These are phyloP conservation scores for Aureobasidium sp. DNA, from an alignment of 2,329 filamentous ascomycete species.

Conservation along the genomic window DNA sequence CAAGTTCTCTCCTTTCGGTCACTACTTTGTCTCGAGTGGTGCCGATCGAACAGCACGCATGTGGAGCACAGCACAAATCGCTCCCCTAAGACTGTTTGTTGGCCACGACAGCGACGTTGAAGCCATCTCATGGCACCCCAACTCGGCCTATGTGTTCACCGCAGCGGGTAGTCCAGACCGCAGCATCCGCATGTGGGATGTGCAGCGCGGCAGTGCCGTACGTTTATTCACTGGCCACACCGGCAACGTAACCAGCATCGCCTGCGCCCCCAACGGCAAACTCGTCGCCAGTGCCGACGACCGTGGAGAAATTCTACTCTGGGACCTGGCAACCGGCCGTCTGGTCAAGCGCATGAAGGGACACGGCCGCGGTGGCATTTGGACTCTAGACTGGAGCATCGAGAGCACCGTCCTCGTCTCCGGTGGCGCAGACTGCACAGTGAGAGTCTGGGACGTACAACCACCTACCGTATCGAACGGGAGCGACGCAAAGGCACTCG, in stretches of 20 bases:
- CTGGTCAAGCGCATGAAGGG: slow-evolving; percentile 88
- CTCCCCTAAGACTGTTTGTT: slow-evolving; percentile 76
- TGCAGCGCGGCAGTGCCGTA: slow-evolving; percentile 78
- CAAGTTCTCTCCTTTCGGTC: slow-evolving; percentile 82
- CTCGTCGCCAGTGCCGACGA: slow-evolving; percentile 86
- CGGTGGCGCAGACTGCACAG: slow-evolving; percentile 82
- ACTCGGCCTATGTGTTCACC: slow-evolving; percentile 88
- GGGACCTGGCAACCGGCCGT: slow-evolving; percentile 82
- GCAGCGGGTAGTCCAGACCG: slow-evolving; percentile 69
- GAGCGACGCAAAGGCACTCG: slow-evolving; percentile 38
- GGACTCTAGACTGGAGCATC: slow-evolving; percentile 85
- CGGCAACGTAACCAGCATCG: slow-evolving; percentile 74
- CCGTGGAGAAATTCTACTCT: slow-evolving; percentile 82
- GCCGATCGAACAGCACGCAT: slow-evolving; percentile 85
- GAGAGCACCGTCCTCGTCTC: slow-evolving; percentile 87
- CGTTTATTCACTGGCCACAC: slow-evolving; percentile 88
- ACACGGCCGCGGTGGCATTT: slow-evolving; percentile 87
- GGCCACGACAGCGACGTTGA: slow-evolving; percentile 94
- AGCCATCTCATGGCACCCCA: slow-evolving; percentile 85
- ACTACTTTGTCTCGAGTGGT: slow-evolving; percentile 84
- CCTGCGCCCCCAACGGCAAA: slow-evolving; percentile 80
- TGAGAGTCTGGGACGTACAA: slow-evolving; percentile 86
- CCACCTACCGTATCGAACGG: slow-evolving; percentile 34
- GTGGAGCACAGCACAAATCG: slow-evolving; percentile 89
- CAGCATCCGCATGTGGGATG: slow-evolving; percentile 93